Base-by-base conservation (phyloP, 139 green algal genomes). In the Ettlia oleoabundans region DNA sequence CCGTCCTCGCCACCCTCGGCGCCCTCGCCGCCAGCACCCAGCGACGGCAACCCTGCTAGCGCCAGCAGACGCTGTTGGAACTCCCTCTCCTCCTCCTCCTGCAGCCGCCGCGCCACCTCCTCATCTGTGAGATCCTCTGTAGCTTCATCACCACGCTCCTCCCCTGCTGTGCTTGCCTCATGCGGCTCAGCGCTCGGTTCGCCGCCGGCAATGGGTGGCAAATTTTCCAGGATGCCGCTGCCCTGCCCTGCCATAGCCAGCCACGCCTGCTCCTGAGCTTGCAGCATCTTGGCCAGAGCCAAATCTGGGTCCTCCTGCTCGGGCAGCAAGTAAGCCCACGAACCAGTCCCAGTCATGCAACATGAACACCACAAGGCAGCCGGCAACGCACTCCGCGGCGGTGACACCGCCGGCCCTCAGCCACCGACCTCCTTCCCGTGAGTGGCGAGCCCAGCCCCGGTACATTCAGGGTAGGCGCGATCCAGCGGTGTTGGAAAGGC, bases 251-350 rank as follows among this genome's bases (percentile, higher is more conserved):
- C 72, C 62, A 87, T 58, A 10, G 76, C 41, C 62, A 88, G 73
- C 51, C 88, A 88, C 21, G 81, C 87, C 30, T 83, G 61, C 69
- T 90, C 87, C 69, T 90, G 87, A 1, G 88, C 84, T 78, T 90
- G 87, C 42, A 90, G 52, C 26, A 84, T 47, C 84, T 89, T 90
- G 26, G 87, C 87, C 37, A 90, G 51, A 28, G 87, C 87, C 42
- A 90, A 52, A 8, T 90, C 84, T 1, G 71, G 78, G 43, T 85
- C 82, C 86, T 88, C 68, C 43, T 53, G 32, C n/a, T 43, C 37
- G 3, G 30, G 32, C 64, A 47, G 33, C 3, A 43, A 37, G 47
- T 58, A 10, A 58, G 47, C 47, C 15, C 10, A 58, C 47, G 13
- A 58, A 58, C 10, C 15, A 24, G 47, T 58, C 15, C 47, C 15